phyloP scores from a whole-genome alignment of 495 filamentous ascomycete genomes.

The Collariella sp. region DNA sequence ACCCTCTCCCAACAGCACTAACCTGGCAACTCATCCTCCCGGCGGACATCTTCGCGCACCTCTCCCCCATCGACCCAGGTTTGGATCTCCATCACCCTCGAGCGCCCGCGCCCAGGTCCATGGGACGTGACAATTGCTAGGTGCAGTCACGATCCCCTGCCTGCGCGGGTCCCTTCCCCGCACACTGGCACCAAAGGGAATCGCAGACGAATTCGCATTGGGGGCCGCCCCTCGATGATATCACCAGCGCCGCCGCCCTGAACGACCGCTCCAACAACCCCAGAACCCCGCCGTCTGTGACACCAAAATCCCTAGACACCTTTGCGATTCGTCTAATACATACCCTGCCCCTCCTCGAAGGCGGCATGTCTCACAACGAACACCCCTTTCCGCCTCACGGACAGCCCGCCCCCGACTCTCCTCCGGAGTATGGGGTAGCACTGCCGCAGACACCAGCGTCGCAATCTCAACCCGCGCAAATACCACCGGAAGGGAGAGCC shows the following conservation, averaged over 20 bases:
- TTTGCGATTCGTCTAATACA: not conserved
- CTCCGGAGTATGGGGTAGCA: slow-evolving; percentile 37
- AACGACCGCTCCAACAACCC: not conserved
- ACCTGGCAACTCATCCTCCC: not conserved
- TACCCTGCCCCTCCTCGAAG: slow-evolving; percentile 13
- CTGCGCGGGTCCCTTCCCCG: slow-evolving; percentile 48
- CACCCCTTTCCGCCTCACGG: slow-evolving; percentile 29
- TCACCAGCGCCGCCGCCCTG: not conserved
- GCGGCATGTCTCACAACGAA: slow-evolving; percentile 43
- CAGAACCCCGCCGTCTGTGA: slow-evolving; percentile 9
- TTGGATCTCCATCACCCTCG: not conserved
- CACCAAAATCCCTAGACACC: not conserved
- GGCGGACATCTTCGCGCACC: not conserved
- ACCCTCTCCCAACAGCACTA: not conserved
- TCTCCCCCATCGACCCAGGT: not conserved
- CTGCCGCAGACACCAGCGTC: slow-evolving; percentile 6
- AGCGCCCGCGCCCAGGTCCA: slow-evolving; percentile 23
- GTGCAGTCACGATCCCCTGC: slow-evolving; percentile 37
- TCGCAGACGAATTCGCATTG: slow-evolving; percentile 6
- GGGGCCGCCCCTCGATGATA: slow-evolving; percentile 1
- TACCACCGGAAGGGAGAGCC: not conserved
- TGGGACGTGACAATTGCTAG: slow-evolving; percentile 42
- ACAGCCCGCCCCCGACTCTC: slow-evolving; percentile 24
- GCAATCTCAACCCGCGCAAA: slow-evolving; percentile 11
- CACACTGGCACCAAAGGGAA: slow-evolving; percentile 34